These are phyloP conservation scores for Epichloe baconii DNA, from an alignment of 2,329 filamentous ascomycete genomes.

Conservation along the genomic window DNA sequence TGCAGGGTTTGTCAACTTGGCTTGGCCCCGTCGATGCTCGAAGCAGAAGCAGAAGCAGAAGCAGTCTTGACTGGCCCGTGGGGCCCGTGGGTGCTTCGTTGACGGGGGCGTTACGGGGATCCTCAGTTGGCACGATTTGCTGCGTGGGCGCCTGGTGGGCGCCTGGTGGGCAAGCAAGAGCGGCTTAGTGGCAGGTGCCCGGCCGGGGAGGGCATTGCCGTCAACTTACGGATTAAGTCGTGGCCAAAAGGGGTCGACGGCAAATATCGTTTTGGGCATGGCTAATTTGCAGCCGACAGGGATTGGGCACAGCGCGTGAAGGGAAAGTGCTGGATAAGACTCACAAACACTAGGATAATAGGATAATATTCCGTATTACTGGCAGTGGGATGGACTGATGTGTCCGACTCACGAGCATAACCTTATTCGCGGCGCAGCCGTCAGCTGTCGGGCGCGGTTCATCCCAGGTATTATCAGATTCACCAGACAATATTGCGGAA, in stretches of 20 bases:
- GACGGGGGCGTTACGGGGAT: not conserved
- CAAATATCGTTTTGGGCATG: not conserved
- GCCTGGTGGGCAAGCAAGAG: not conserved
- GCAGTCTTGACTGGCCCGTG: too few species aligned
- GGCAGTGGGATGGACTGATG: not conserved
- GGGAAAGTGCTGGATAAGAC: not conserved
- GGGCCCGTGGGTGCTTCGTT: not conserved
- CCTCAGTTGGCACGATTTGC: not conserved
- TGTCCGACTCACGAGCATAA: too few species aligned
- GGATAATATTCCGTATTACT: not conserved
- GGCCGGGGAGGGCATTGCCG: not conserved
- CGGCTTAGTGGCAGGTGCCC: slow-evolving; percentile 5
- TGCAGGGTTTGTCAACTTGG: not conserved
- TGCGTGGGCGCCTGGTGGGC: not conserved
- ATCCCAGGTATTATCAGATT: too few species aligned
- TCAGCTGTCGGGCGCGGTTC: too few species aligned
- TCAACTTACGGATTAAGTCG: not conserved
- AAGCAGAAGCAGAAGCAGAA: too few species aligned
- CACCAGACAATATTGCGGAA: too few species aligned
- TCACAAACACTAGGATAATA: too few species aligned
- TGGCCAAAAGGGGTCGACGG: not conserved
- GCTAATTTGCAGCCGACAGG: slow-evolving; percentile 1
- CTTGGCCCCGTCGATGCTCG: not conserved
- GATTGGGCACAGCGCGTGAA: not conserved
- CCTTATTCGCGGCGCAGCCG: too few species aligned